These are phyloP conservation scores for Rosa multiflora DNA, from an alignment of 306 rosid species.

Conservation along the genomic window DNA sequence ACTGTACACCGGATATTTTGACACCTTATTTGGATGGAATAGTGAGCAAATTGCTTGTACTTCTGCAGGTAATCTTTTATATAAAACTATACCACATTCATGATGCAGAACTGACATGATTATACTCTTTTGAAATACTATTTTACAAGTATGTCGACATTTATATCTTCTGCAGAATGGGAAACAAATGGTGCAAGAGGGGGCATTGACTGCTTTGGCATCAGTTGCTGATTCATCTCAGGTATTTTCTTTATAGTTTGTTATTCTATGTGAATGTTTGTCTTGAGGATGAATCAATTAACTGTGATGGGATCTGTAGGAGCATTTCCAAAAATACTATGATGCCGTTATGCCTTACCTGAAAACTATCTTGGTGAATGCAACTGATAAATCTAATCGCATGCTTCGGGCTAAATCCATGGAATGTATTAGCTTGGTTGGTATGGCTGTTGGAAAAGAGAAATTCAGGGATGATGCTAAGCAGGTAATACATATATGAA, in stretches of 20 bases:
- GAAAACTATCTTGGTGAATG: conserved; percentile 91
- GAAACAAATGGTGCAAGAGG: conserved; percentile 99
- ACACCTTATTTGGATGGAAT: conserved; percentile 92
- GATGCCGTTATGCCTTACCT: conserved; percentile 97
- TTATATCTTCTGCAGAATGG: conserved; percentile 62
- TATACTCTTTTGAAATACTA: conserved; percentile 9
- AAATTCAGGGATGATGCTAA: conserved; percentile 98
- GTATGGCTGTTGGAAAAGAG: conserved; percentile 99
- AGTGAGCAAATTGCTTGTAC: conserved; percentile 88
- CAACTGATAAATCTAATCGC: conserved; percentile 93
- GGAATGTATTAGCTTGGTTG: conserved; percentile 99
- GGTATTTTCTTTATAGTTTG: conserved; percentile 42
- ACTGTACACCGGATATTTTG: conserved; percentile 89
- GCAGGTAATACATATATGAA: conserved; percentile 52
- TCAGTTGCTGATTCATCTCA: conserved; percentile 99
- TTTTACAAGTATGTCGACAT: conserved; percentile 8
- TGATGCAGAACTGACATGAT: conserved; percentile 1
- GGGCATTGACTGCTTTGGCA: conserved; percentile 97
- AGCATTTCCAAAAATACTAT: conserved; percentile 92
- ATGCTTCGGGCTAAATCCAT: conserved; percentile 99
- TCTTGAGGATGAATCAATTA: conserved; percentile 26
- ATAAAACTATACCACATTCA: background rate
- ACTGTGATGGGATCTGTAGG: conserved; percentile 42
- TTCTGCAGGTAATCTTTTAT: conserved; percentile 72
- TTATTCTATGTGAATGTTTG: background rate